Evolutionary conservation across 2,329 filamentous ascomycete genomes (phyloP), one percentile per base, ranked within the genome.

Genomic region (Monosporascus sp.): DNA sequence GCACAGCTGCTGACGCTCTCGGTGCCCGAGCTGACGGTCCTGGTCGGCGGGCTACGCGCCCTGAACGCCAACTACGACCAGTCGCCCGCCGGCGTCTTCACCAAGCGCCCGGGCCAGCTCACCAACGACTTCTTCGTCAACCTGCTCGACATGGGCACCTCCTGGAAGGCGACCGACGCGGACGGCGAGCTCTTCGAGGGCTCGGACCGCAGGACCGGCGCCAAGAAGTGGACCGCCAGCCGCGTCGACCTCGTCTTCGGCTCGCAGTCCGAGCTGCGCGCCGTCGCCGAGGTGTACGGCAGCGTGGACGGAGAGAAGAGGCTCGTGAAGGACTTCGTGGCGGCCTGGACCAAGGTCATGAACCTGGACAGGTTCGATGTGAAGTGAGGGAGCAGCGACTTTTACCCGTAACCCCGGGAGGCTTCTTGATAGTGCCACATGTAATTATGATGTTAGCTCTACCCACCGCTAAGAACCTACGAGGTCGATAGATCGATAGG

Each of bases 101-200:
- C 88, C 53, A 76, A 78, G 61, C 77, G 75, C 7, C 85, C 86
- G 1, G 88, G 88, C 43, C 71, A 81, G 61, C 77, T 92, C 62
- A 88, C 83, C 65, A 90, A 88, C 71, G 88, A 91, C 73, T 92
- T 90, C 79, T 92, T 92, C 65, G 80, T 89, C 70, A 90, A 91
- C 74, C 77, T 92, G 2, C 80, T 92, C 24, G 87, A 90, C 64
- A 81, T 78, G 63, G 74, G 71, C 69, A 88, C 80, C 7, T 75
- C 72, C 22, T 91, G 88, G 88, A 83, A 82, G 72, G 63, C 79
- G 0, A 72, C 72, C 39, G 72, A 74, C 53, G 60, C 62, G n/a
- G 72, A 70, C 51, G 67, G 72, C 36, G 86, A 90, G 62, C 52
- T 77, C 49, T 90, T 80, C 69, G 79, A 83, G 56, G 87, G 85